Base-by-base conservation (phyloP, 2,329 filamentous ascomycete species). In the Colletotrichum sp. region DNA sequence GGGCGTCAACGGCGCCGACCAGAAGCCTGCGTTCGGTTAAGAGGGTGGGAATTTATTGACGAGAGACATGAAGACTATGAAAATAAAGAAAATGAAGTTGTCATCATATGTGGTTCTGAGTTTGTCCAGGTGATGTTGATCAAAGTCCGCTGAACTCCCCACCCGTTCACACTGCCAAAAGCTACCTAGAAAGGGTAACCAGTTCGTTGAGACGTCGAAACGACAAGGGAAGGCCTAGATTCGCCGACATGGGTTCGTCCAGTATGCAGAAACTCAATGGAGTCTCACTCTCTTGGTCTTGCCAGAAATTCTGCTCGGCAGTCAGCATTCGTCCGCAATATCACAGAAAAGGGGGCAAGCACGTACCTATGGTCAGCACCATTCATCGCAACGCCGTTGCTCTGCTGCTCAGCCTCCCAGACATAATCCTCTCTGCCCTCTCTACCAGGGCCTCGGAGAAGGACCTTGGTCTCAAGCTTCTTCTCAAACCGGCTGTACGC, bases 1-100 rank as follows among this genome's bases (percentile, higher is more conserved):
- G 65, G 78, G 80, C 12, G 76, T 85, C 4, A 82, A 85, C 63
- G 87, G 84, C 5, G 87, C 87, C 6, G 87, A 86, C 78, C 88
- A 90, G 82, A 86, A 87, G 78, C 78, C 70, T 6, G 66, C 66
- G 2, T 72, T 72, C 6, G 18, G 27, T 8, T 34, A 15, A 69
- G 43, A 21, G 43, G 12, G 12, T 47, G 5, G 4, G 8, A 27
- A 0, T 24, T 6, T 24, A 21, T 33, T 59, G 16, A 16, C 5
- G 55, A 31, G 11, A 31, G 2, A 4, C 21, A 59, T 34, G 29
- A 21, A 18, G 55, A 13, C 55, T n/a, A 59, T 34, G 29, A 15
- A 59, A 31, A 59, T 5, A 7, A 5, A n/a, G 31, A 59, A 59
- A 31, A 34, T 3, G 16, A 57, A 0, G n/a, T 59, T 21, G 27